Conservation (phyloP, 345 rosid species). For the Bruguiera parviflora region DNA sequence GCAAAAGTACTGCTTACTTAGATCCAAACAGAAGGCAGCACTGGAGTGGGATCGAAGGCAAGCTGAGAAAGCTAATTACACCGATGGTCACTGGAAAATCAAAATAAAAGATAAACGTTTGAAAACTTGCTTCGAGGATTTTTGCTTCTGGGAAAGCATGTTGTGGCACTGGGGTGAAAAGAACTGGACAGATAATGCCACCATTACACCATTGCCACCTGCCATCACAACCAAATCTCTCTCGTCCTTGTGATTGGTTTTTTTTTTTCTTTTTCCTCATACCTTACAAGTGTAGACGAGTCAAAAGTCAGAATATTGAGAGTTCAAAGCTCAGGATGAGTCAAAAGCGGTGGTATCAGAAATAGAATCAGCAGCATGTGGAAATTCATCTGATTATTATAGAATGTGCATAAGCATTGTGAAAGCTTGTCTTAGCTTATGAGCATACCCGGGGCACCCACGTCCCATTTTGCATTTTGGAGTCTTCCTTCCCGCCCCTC, state of each 20-base stretch:
- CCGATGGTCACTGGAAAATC: slow-evolving; percentile 81
- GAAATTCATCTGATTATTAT: no score
- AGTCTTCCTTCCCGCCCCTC: no score
- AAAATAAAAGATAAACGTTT: slow-evolving; percentile 65
- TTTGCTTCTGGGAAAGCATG: slow-evolving; percentile 90
- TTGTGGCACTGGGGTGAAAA: slow-evolving; percentile 88
- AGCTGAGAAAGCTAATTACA: slow-evolving; percentile 72
- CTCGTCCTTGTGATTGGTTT: slow-evolving; percentile 30
- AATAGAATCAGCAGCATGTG: no score
- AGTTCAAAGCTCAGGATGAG: no score
- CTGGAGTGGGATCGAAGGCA: slow-evolving; percentile 85
- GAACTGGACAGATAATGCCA: slow-evolving; percentile 60
- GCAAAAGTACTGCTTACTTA: slow-evolving; percentile 65
- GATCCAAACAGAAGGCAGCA: slow-evolving; percentile 81
- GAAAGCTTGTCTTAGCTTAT: no score
- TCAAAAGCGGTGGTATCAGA: no score
- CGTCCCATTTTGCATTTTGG: no score
- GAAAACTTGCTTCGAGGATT: slow-evolving; percentile 60
- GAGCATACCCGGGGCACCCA: no score
- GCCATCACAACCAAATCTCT: slow-evolving; percentile 23
- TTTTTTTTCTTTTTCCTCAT: background rate
- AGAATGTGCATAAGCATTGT: no score
- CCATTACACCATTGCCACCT: slow-evolving; percentile 30
- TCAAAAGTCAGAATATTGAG: background rate
- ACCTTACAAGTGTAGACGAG: background rate